Conservation (phyloP, 768 basidiomycete genomes). For the Naganishia kalamii region DNA sequence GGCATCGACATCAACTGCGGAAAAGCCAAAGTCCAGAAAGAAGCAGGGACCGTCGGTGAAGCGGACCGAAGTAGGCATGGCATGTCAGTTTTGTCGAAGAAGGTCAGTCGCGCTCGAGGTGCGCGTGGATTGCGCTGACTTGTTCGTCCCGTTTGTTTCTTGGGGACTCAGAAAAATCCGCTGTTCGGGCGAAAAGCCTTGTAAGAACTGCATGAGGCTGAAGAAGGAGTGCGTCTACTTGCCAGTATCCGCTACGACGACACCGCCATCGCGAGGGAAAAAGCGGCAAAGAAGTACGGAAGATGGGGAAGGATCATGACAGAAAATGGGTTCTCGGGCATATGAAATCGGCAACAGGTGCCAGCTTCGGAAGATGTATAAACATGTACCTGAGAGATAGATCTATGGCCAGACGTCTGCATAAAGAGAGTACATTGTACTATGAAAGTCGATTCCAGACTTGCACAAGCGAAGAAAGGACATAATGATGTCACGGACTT, state of each 20-base stretch:
- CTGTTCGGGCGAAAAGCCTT: constrained; percentile 15
- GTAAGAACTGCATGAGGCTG: constrained; percentile 11
- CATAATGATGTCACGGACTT: too few relatives aligned
- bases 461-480: too few relatives aligned
- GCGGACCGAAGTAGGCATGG: constrained; percentile 18
- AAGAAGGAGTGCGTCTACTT: constrained; percentile 9
- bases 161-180: constrained; percentile 12
- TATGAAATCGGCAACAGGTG: too few relatives aligned
- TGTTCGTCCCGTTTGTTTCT: not conserved
- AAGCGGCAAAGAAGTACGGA: not conserved
- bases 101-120: not conserved
- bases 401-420: too few relatives aligned
- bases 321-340: too few relatives aligned
- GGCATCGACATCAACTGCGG: not conserved
- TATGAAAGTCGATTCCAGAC: too few relatives aligned
- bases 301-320: not conserved
- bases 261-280: not conserved
- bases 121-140: not conserved
- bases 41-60: constrained; percentile 16
- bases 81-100: constrained; percentile 13
- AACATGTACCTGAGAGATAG: too few relatives aligned
- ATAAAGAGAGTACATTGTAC: too few relatives aligned
- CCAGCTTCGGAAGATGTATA: too few relatives aligned
- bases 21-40: not conserved
- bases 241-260: not conserved